These are phyloP conservation scores for Candida ipomoeae DNA, from an alignment of 805 yeast genomes.

Conservation along the genomic window DNA sequence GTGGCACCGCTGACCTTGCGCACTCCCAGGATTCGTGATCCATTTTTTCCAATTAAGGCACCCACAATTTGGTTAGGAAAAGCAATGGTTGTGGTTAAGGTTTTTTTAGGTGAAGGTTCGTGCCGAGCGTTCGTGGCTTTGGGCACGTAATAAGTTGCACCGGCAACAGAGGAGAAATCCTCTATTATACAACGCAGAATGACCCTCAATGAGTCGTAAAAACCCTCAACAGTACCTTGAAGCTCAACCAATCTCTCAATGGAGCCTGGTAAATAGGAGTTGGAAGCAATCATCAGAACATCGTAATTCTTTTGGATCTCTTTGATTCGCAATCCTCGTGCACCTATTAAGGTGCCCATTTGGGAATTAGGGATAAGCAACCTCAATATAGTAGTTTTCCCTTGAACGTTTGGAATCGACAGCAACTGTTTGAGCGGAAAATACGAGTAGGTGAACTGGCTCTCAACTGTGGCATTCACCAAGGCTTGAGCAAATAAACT, in stretches of 20 bases:
- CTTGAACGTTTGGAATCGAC: conserved; percentile 47
- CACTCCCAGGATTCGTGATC: conserved; percentile 81
- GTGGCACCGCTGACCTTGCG: conserved; percentile 74
- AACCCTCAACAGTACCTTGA: conserved; percentile 69
- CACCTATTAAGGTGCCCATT: conserved; percentile 86
- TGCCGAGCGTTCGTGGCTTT: conserved; percentile 17
- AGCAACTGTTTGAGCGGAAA: conserved; percentile 60
- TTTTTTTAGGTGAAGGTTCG: neutral
- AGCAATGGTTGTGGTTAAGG: conserved; percentile 39
- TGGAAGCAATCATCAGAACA: conserved; percentile 84
- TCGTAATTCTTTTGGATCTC: conserved; percentile 62
- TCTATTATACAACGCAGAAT: conserved; percentile 70
- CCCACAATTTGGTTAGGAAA: conserved; percentile 85
- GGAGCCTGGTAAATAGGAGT: conserved; percentile 74
- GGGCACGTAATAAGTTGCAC: conserved; percentile 63
- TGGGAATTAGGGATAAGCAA: conserved; percentile 77
- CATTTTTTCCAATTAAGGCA: conserved; percentile 82
- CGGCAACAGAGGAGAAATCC: conserved; percentile 64
- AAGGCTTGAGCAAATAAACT: conserved; percentile 66
- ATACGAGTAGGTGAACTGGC: conserved; percentile 41
- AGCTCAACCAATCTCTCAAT: conserved; percentile 84
- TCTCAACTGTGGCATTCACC: conserved; percentile 37
- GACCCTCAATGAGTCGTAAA: conserved; percentile 53
- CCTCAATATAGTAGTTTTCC: conserved; percentile 55
- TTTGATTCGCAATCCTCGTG: conserved; percentile 76